phyloP scores from a whole-genome alignment of 495 filamentous ascomycete species.

The Pseudomonodictys pantanalensis region DNA sequence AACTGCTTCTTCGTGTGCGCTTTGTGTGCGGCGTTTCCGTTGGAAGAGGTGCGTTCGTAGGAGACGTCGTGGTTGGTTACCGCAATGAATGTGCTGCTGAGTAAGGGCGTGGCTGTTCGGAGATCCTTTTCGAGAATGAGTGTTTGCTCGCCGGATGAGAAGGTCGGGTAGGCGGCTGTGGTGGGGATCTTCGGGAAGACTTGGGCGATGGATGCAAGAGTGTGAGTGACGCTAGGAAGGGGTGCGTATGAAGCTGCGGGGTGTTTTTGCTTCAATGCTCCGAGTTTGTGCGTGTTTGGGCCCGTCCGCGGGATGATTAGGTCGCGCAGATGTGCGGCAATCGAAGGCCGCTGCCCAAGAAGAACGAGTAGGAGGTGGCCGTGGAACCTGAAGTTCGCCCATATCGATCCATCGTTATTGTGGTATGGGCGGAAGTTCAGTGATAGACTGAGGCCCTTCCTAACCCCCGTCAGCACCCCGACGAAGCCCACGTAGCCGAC shows the following conservation, averaged over 20 bases:
- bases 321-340: constrained; percentile 52
- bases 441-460: constrained; percentile 53
- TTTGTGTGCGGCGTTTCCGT: constrained; percentile 13
- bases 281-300: background rate
- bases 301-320: constrained; percentile 39
- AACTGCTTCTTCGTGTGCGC: constrained; percentile 33
- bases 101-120: constrained; percentile 42
- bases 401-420: constrained; percentile 39
- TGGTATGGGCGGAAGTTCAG: constrained; percentile 65
- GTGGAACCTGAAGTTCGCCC: constrained; percentile 46
- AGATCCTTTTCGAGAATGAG: constrained; percentile 60
- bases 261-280: background rate
- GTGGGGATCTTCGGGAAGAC: constrained; percentile 43
- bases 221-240: constrained; percentile 2
- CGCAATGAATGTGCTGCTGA: constrained; percentile 51
- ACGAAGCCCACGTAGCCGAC: constrained; percentile 65
- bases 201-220: constrained; percentile 27
- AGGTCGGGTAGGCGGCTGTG: constrained; percentile 59
- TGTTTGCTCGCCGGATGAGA: constrained; percentile 49
- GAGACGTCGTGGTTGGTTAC: constrained; percentile 55
- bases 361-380: constrained; percentile 55
- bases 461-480: constrained; percentile 60
- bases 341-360: constrained; percentile 55
- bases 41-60: constrained; percentile 18
- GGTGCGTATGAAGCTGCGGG: constrained; percentile 27